These are phyloP conservation scores for Salix dunnii DNA, from an alignment of 345 rosid genomes.

Conservation along the genomic window DNA sequence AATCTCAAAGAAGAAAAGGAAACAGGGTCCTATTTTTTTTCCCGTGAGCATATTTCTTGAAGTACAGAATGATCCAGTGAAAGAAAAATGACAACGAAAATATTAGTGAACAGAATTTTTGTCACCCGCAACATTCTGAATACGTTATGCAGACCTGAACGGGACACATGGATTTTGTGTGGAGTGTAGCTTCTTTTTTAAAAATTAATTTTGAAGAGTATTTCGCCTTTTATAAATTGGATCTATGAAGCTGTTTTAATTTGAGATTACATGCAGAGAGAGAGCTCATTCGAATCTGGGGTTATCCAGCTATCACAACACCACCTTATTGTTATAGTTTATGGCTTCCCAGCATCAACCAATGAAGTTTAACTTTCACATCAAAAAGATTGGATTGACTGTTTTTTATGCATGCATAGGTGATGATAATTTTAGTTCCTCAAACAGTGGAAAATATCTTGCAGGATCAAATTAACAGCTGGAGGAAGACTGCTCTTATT, in stretches of 20 bases:
- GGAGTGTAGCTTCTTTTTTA: background rate
- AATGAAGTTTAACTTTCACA: background rate
- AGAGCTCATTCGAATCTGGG: background rate
- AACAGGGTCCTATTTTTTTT: background rate
- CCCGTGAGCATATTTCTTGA: background rate
- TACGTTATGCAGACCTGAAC: background rate
- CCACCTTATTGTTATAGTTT: background rate
- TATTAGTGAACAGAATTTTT: background rate
- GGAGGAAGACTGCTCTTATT: conserved; percentile 85
- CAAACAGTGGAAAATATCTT: background rate
- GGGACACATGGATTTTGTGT: background rate
- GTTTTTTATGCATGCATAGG: background rate
- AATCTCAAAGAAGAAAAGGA: background rate
- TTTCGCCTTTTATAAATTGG: background rate
- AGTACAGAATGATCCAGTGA: background rate
- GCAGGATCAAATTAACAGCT: conserved; percentile 73
- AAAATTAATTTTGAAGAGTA: background rate
- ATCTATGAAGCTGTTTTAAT: background rate
- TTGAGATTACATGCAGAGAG: background rate
- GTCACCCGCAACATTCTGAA: background rate
- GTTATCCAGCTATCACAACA: background rate
- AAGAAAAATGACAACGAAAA: background rate
- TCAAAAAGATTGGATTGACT: background rate
- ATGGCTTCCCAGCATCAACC: background rate
- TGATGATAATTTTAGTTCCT: background rate